Evolutionary conservation across 768 basidiomycete genomes (phyloP).

Genomic region (Boletus tylopilopsis): DNA sequence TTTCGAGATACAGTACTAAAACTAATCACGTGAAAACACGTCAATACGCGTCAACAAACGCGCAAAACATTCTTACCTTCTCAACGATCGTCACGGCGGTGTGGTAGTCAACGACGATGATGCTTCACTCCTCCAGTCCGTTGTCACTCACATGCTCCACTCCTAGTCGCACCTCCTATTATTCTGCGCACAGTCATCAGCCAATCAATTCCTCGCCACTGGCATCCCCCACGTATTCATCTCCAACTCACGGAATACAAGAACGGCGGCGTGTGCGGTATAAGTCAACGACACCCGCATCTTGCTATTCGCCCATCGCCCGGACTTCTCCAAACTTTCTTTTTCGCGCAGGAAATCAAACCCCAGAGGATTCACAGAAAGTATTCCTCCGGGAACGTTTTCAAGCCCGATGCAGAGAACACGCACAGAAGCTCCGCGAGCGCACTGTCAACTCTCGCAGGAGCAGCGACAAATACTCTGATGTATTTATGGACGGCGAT

Average conservation of each 20-base stretch:
- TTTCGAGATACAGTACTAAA: too few species aligned
- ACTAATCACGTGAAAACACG: conserved; percentile 22
- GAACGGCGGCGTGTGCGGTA: conserved; percentile 56
- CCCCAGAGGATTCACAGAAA: conserved; percentile 46
- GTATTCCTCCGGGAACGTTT: conserved; percentile 57
- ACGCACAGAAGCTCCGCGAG: conserved; percentile 53
- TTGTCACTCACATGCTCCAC: conserved; percentile 33
- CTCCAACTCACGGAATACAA: conserved; percentile 42
- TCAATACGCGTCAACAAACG: conserved; percentile 24
- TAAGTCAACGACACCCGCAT: conserved; percentile 36
- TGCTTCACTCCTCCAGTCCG: conserved; percentile 30
- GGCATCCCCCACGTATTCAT: conserved; percentile 41
- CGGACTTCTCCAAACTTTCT: conserved; percentile 9
- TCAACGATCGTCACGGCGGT: conserved; percentile 9
- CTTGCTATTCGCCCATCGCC: conserved; percentile 18
- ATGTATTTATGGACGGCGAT: conserved; percentile 45
- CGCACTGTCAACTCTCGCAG: conserved; percentile 40
- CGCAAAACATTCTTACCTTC: too few species aligned
- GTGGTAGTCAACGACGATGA: conserved; percentile 1
- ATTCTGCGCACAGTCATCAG: conserved; percentile 26
- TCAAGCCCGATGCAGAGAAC: conserved; percentile 57
- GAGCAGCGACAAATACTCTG: conserved; percentile 48
- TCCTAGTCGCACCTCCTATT: conserved; percentile 32
- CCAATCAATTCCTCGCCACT: conserved; percentile 53
- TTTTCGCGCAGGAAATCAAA: conserved; percentile 12